A percentile compares a stretch with the other conserved stretches of the same genome.
Evolutionary conservation across 1,284 basidiomycete species (phyloP).

Genomic region (Trametes versicolor): DNA sequence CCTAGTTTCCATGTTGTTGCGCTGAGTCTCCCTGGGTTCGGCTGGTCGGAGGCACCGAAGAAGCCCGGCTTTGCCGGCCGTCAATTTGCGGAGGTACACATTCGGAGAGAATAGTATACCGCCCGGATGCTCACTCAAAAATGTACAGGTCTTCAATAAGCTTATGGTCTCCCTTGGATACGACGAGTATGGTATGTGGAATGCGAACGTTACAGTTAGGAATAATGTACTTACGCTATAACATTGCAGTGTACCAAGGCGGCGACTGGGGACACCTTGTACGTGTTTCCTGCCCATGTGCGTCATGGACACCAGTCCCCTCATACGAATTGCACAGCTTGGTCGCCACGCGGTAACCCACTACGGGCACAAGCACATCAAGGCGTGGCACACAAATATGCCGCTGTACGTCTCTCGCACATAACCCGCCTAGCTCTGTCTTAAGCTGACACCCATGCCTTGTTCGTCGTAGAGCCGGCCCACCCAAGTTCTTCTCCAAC

Average conservation of each 20-base stretch:
- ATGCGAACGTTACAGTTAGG: too few relatives aligned
- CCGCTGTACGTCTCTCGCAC: conserved; percentile 35
- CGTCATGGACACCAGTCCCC: too few relatives aligned
- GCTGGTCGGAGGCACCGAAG: conserved; percentile 59
- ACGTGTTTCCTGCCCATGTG: neutral
- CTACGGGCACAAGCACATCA: conserved; percentile 47
- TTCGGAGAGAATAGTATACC: neutral
- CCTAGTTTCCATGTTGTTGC: conserved; percentile 70
- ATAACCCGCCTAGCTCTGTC: too few relatives aligned
- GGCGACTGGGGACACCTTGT: conserved; percentile 57
- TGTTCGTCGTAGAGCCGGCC: neutral
- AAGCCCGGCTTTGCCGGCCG: conserved; percentile 47
- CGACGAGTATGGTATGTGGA: conserved; percentile 40
- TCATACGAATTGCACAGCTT: conserved; percentile 36
- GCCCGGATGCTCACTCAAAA: neutral
- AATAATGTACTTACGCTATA: neutral
- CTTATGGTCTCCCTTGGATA: conserved; percentile 42
- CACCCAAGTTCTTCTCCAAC: conserved; percentile 13
- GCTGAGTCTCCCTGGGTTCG: conserved; percentile 62
- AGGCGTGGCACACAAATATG: conserved; percentile 44
- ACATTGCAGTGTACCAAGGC: conserved; percentile 46
- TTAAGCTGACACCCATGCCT: neutral
- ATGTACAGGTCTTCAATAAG: conserved; percentile 44
- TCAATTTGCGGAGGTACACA: conserved; percentile 42
- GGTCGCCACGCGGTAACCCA: conserved; percentile 40